Conservation (phyloP, 768 basidiomycete species). For the Rhizopogon sp. region DNA sequence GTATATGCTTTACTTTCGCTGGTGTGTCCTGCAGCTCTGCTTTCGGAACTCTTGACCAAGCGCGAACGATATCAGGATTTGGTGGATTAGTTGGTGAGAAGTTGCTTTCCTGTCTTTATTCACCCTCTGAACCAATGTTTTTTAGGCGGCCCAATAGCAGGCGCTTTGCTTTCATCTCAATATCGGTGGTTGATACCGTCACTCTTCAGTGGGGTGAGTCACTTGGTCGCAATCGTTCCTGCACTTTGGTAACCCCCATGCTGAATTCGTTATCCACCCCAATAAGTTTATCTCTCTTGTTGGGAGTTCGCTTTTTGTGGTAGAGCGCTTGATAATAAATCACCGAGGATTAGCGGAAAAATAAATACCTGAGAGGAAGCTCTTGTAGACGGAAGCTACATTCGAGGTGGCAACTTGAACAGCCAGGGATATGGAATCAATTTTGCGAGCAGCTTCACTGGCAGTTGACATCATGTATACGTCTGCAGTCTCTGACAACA, state of each 20-base stretch:
- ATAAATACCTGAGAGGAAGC: no score
- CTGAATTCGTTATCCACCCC: not conserved
- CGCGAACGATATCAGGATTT: conserved; percentile 9
- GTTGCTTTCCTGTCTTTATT: not conserved
- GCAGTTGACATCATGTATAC: no score
- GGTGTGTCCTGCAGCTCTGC: conserved; percentile 17
- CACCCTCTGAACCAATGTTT: conserved; percentile 25
- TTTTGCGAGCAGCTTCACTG: no score
- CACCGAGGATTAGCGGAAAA: not conserved
- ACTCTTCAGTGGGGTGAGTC: conserved; percentile 43
- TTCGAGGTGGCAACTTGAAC: no score
- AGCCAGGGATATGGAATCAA: no score
- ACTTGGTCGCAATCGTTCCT: not conserved
- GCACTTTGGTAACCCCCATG: not conserved
- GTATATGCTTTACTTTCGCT: conserved; percentile 43
- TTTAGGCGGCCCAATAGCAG: conserved; percentile 50
- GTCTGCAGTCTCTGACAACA: no score
- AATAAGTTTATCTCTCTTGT: not conserved
- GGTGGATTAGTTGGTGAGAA: conserved; percentile 17
- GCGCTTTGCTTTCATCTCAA: conserved; percentile 43
- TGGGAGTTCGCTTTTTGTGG: not conserved
- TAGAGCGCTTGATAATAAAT: not conserved
- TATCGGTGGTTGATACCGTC: conserved; percentile 57
- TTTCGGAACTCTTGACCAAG: no score
- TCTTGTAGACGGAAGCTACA: no score